Evolutionary conservation across 768 basidiomycete genomes (phyloP), one percentile per base, ranked within the genome.

Genomic region (Boletus sp.): DNA sequence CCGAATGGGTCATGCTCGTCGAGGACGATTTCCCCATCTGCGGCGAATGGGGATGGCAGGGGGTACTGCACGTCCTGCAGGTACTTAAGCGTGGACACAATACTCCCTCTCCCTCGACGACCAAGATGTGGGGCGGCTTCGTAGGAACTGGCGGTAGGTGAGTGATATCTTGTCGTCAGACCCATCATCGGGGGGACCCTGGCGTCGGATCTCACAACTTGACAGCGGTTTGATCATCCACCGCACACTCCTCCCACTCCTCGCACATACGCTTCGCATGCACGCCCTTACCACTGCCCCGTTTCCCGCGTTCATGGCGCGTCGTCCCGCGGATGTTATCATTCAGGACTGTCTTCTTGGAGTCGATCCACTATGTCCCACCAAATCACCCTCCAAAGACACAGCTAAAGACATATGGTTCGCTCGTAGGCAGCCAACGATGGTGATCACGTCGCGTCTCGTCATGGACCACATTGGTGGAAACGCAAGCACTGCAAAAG

Each of bases 21-120:
- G 76, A 77, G 50, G 76, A 78, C 56, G 75, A 78, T 55, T 77
- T 77, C 43, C 75, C 76, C 0, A 41, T 77, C 19, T 77, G 75
- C 30, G 71, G 67, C 15, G 67, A 68, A 7, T 68, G 70, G 59
- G 74, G 74, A 23, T 71, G 70, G 68, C 46, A 65, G 8, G 72
- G 69, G 0, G 39, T 77, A 4, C 55, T 61, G 6, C 62, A 54
- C 33, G 72, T 72, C 41, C 71, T 76, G 70, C 60, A 59, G 15
- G 61, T 64, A 27, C 57, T 77, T 41, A 61, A 71, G 41, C 53
- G 17, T 10, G 60, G 53, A 8, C 63, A 68, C 45, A 49, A 32
- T 14, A 19, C 11, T 1, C 58, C 56, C 4, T 55, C 64, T 4
- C 53, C 54, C 2, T 47, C 54, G 45, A 49, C 44, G 6, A 56